These are phyloP conservation scores for Crithidia brevicula DNA, from an alignment of 208 protist species.

Conservation along the genomic window DNA sequence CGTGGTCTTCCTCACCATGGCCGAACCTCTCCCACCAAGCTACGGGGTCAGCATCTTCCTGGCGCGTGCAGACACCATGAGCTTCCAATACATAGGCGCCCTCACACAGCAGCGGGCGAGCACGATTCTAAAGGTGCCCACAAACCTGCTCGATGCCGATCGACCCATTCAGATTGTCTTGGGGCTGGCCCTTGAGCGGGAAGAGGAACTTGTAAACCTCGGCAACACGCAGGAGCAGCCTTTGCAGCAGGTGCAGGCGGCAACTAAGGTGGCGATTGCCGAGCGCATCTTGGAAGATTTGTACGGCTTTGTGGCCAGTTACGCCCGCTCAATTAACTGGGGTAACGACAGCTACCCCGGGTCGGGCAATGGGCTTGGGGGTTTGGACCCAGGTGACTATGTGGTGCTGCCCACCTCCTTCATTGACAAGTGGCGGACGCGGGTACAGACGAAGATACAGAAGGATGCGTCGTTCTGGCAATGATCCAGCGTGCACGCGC, in stretches of 20 bases:
- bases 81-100: slow-evolving; percentile 74
- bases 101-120: slow-evolving; percentile 62
- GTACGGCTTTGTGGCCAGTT: slow-evolving; percentile 72
- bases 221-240: slow-evolving; percentile 43
- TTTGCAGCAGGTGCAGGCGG: slow-evolving; percentile 48
- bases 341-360: background rate
- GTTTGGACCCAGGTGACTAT: slow-evolving; percentile 56
- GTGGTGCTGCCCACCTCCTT: slow-evolving; percentile 71
- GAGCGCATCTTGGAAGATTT: slow-evolving; percentile 77
- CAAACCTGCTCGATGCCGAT: slow-evolving; percentile 33
- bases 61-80: slow-evolving; percentile 50
- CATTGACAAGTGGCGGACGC: slow-evolving; percentile 69
- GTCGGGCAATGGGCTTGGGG: background rate
- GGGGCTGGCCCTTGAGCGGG: slow-evolving; percentile 60
- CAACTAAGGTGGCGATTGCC: slow-evolving; percentile 66
- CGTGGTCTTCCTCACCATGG: slow-evolving; percentile 73
- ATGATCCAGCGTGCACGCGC: slow-evolving; percentile 7
- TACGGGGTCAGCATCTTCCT: slow-evolving; percentile 67
- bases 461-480: slow-evolving; percentile 71
- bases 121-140: slow-evolving; percentile 53
- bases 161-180: slow-evolving; percentile 52
- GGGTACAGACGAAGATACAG: slow-evolving; percentile 51
- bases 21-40: slow-evolving; percentile 41
- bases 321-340: slow-evolving; percentile 44
- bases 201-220: slow-evolving; percentile 66